These are phyloP conservation scores for Ramularia collo-cygni DNA, from an alignment of 2,329 filamentous ascomycete genomes.

Conservation along the genomic window DNA sequence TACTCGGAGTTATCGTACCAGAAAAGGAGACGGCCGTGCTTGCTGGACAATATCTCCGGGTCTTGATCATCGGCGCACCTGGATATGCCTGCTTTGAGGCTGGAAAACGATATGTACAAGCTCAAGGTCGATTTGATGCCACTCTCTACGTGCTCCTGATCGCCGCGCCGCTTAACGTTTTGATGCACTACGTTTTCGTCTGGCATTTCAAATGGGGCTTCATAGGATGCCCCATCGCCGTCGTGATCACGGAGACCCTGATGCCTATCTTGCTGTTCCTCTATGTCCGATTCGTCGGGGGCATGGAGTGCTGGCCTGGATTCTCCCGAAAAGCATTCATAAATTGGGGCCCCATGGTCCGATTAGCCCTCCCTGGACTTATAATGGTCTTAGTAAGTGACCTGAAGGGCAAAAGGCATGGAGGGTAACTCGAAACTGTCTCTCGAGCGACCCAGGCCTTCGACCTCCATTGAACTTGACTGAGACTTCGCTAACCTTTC, in stretches of 20 bases:
- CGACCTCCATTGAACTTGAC: too few species aligned
- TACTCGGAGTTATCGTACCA: conserved; percentile 60
- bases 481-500: too few species aligned
- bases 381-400: conserved; percentile 92
- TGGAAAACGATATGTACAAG: conserved; percentile 81
- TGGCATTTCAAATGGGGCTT: conserved; percentile 61
- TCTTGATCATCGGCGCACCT: conserved; percentile 64
- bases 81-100: conserved; percentile 71
- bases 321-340: conserved; percentile 62
- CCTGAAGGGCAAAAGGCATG: too few species aligned
- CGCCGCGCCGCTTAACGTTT: conserved; percentile 72
- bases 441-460: too few species aligned
- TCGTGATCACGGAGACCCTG: conserved; percentile 66
- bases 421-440: too few species aligned
- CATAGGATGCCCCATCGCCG: conserved; percentile 71
- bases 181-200: conserved; percentile 75
- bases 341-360: conserved; percentile 81
- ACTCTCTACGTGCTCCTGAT: conserved; percentile 77
- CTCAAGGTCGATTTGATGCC: conserved; percentile 77
- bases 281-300: conserved; percentile 66
- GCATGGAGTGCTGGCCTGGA: conserved; percentile 73
- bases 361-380: conserved; percentile 78
- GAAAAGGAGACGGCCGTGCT: conserved; percentile 63
- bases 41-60: conserved; percentile 65
- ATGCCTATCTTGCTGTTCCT: conserved; percentile 65